phyloP scores from a whole-genome alignment of 495 filamentous ascomycete genomes.

The Xylaria palmicola region DNA sequence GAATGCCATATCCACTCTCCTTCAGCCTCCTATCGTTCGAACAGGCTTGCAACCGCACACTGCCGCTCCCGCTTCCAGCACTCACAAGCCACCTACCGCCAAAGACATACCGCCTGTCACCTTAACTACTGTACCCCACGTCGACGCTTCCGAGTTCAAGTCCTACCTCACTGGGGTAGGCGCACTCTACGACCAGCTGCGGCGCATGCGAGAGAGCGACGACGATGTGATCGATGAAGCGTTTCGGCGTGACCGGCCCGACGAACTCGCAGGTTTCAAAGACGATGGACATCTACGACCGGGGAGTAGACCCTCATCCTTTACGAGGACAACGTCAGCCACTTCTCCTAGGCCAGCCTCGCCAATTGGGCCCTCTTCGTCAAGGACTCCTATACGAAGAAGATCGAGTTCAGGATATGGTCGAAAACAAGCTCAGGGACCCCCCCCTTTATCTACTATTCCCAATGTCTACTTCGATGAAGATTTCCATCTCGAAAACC shows the following conservation, averaged over 20 bases:
- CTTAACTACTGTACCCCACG: constrained; percentile 81
- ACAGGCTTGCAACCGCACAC: constrained; percentile 80
- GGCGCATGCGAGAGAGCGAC: constrained; percentile 69
- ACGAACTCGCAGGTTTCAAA: constrained; percentile 48
- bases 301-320: constrained; percentile 36
- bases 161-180: constrained; percentile 82
- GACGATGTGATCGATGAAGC: constrained; percentile 52
- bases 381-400: constrained; percentile 33
- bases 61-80: constrained; percentile 58
- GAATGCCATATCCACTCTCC: constrained; percentile 92
- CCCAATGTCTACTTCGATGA: constrained; percentile 92
- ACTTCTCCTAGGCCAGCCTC: constrained; percentile 49
- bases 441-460: constrained; percentile 88
- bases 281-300: constrained; percentile 50
- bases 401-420: constrained; percentile 53
- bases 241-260: constrained; percentile 44
- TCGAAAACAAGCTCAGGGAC: constrained; percentile 56
- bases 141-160: constrained; percentile 76
- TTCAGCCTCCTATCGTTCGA: constrained; percentile 86
- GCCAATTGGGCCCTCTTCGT: constrained; percentile 48
- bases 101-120: constrained; percentile 94
- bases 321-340: constrained; percentile 45
- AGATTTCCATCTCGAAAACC: constrained; percentile 94
- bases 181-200: constrained; percentile 76
- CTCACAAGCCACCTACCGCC: constrained; percentile 80